These are phyloP conservation scores for Aspergillus brunneoviolaceus DNA, from an alignment of 2,329 filamentous ascomycete species.

Conservation along the genomic window DNA sequence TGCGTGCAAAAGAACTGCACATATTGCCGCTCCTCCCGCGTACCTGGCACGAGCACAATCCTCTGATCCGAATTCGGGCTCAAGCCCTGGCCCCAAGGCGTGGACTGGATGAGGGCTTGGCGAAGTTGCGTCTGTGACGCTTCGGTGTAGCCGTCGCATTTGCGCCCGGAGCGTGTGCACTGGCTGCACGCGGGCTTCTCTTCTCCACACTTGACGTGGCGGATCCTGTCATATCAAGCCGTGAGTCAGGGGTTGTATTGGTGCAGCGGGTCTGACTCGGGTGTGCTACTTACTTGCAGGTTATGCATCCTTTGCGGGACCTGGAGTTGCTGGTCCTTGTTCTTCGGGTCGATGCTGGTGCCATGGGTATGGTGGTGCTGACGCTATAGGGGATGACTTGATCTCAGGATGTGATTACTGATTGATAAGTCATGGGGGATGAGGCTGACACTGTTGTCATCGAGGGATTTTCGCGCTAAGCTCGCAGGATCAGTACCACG, in stretches of 20 bases:
- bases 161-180: slow-evolving; percentile 56
- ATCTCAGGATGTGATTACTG: too few relatives aligned
- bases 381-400: too few relatives aligned
- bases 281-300: slow-evolving; percentile 53
- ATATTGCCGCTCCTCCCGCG: slow-evolving; percentile 35
- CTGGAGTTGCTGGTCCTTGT: not conserved
- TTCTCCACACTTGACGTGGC: slow-evolving; percentile 60
- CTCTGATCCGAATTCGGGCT: slow-evolving; percentile 15
- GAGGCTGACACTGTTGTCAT: too few relatives aligned
- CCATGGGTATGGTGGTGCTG: not conserved
- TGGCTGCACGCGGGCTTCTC: slow-evolving; percentile 53
- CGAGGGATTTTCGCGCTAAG: too few relatives aligned
- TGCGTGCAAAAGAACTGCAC: slow-evolving; percentile 45
- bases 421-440: too few relatives aligned
- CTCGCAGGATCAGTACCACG: too few relatives aligned
- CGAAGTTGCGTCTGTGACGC: slow-evolving; percentile 17
- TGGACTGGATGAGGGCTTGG: slow-evolving; percentile 5
- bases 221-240: slow-evolving; percentile 41
- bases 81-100: not conserved
- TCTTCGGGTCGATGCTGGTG: not conserved
- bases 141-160: slow-evolving; percentile 56
- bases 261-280: not conserved
- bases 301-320: slow-evolving; percentile 47
- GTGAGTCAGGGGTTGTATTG: not conserved
- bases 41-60: slow-evolving; percentile 23